Percentiles rank a stretch among this genome's conserved stretches.
Conservation (phyloP, 805 yeast species). For the Starmerella geochares region DNA sequence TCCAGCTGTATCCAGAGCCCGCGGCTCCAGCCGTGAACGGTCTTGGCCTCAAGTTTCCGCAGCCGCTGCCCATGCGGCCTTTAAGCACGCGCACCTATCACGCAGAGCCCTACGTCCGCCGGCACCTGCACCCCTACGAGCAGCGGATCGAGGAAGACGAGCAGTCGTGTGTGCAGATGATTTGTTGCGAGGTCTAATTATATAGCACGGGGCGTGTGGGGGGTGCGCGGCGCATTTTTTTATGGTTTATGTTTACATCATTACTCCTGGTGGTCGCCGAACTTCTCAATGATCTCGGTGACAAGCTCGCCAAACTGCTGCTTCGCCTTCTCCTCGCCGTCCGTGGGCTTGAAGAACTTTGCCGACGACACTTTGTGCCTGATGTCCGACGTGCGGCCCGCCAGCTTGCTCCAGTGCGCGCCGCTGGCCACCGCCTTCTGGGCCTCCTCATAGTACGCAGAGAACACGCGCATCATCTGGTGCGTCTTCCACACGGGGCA, state of each 20-base stretch:
- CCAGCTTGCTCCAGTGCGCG: slow-evolving; percentile 84
- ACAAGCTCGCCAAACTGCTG: slow-evolving; percentile 69
- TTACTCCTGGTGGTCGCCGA: slow-evolving; percentile 90
- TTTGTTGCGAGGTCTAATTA: neutral
- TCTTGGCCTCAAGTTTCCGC: neutral
- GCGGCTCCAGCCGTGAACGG: neutral
- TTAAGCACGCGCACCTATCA: neutral
- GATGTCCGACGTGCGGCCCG: slow-evolving; percentile 82
- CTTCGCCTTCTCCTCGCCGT: slow-evolving; percentile 70
- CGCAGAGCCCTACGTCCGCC: neutral
- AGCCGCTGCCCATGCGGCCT: neutral
- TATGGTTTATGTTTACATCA: too few relatives aligned
- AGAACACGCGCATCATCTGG: slow-evolving; percentile 94
- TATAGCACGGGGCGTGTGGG: too few relatives aligned
- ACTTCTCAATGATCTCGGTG: slow-evolving; percentile 70
- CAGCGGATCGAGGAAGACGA: neutral
- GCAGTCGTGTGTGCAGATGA: neutral
- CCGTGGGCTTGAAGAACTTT: slow-evolving; percentile 90
- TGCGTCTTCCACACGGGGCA: slow-evolving; percentile 99
- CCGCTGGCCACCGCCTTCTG: slow-evolving; percentile 93
- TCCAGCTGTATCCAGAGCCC: neutral
- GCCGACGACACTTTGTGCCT: slow-evolving; percentile 90
- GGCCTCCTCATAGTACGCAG: slow-evolving; percentile 89
- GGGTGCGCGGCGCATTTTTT: too few relatives aligned
- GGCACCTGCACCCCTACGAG: neutral